These are phyloP conservation scores for Lonicera japonica DNA, from an alignment of 129 eudicot species.

Conservation along the genomic window DNA sequence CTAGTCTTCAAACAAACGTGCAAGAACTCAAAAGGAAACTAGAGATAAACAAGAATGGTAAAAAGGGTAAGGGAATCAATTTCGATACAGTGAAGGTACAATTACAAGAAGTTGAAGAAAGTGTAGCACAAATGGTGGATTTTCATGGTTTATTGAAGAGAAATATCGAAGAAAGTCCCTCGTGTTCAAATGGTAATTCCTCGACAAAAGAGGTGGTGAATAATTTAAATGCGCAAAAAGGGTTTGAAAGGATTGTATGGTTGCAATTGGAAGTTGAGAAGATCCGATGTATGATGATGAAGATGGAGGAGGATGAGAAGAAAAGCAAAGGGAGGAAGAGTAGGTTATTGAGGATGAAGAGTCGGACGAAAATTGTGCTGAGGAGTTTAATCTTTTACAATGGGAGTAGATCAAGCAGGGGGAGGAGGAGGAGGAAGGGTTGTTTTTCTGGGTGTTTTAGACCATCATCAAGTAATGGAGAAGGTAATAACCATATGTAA, in stretches of 20 bases:
- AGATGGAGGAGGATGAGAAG: conserved; percentile 59
- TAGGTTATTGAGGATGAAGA: conserved; percentile 50
- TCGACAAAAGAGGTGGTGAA: conserved; percentile 37
- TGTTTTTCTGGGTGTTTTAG: conserved; percentile 73
- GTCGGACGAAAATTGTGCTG: conserved; percentile 53
- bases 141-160: conserved; percentile 45
- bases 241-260: conserved; percentile 69
- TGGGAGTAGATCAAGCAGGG: conserved; percentile 27
- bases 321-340: conserved; percentile 44
- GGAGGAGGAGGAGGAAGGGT: conserved; percentile 45
- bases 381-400: conserved; percentile 44
- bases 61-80: conserved; percentile 39
- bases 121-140: conserved; percentile 40
- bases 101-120: conserved; percentile 63
- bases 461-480: conserved; percentile 18
- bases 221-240: conserved; percentile 49
- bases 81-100: conserved; percentile 58
- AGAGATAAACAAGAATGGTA: conserved; percentile 44
- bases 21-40: conserved; percentile 48
- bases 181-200: conserved; percentile 17
- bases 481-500: conserved; percentile 20
- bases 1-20: conserved; percentile 46
- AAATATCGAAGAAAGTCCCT: conserved; percentile 44
- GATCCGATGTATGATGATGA: conserved; percentile 55
- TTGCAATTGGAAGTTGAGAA: conserved; percentile 81